Evolutionary conservation across 2,329 filamentous ascomycete species (phyloP), one percentile per base, ranked within the genome.

Genomic region (Pseudogymnoascus pannorum): DNA sequence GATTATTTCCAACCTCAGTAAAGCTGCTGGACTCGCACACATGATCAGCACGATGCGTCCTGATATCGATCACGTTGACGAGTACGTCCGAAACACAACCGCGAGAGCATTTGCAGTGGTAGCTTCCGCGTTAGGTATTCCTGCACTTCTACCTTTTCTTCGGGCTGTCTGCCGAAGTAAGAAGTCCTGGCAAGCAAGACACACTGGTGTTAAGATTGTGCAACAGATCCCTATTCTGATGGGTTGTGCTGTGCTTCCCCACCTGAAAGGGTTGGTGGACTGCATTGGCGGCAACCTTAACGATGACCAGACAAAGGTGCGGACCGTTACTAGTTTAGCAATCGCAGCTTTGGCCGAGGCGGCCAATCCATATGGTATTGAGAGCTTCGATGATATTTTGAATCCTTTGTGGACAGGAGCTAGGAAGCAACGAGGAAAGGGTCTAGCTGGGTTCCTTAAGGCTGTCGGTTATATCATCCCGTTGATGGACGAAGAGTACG

Each of bases 1-100:
- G 74, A 99, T 99, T 69, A 99, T 99, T 69, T 97, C 93, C 61
- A 99, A 99, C 73, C 84, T 99, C 58, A 90, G 89, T 72, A 99
- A 99, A 76, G 94, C 94, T 22, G 94, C 95, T 64, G 95, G 94
- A 72, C 83, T 99, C 60, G 94, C 94, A 16, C 94, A 95, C 68
- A 99, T 99, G 94, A 99, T 99, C 74, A 96, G 92, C 76, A 96
- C 92, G 7, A 99, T 99, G 94, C 84, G 94, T 70, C 95, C 94
- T 0, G 94, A 99, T 82, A 96, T 99, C 67, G 94, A 99, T 69
- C 94, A 99, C 70, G 90, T 95, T 24, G 94, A 99, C 70, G 94
- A 99, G 74, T 99, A 99, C 72, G 95, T 99, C 11, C 86, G 94
- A 72, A 99, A 99, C 76, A 99, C 94, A 1, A 99, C 94, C 1